Base-by-base conservation (phyloP, 176 grass and related monocot genomes). In the Chloris gayana region DNA sequence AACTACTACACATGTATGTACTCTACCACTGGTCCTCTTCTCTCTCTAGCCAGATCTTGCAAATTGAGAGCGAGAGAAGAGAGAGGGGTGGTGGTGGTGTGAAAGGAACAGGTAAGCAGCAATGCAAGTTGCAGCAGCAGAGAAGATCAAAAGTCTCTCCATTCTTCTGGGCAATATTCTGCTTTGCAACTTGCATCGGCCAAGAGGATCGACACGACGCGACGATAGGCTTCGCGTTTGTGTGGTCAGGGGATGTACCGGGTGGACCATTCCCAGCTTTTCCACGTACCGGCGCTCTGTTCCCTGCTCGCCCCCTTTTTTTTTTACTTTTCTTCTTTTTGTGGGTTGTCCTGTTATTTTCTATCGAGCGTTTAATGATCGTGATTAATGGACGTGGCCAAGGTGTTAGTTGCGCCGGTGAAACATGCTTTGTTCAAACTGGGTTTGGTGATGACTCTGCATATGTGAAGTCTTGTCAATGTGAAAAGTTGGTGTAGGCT, bases 221-320 rank as follows among this genome's bases (percentile, higher is more conserved):
- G 78, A 35, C 15, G 65, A 42, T 42, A n/a, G 26, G 25, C 46
- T 26, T 38, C 33, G 44, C 6, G 57, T 46, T 34, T 57, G 62
- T 83, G 82, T 83, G 82, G 72, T 69, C 27, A 27, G 45, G 82
- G 27, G 44, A 19, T 34, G 63, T 14, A 44, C n/a, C 5, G 32
- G 68, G 59, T 73, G 58, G 56, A 79, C 75, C 80, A 47, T 68
- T 51, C 31, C 21, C 14, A 31, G 80, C 86, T 78, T 74, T 83
- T 79, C 83, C 80, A 78, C 60, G 74, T 49, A 30, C 44, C 74
- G 39, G 59, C 75, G 18, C 8, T 41, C 29, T 63, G 57, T 57
- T 30, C 57, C 57, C 74, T 7, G 25, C 12, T 4, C 11, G 10
- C 4, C 3, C 37, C 1, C 11, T 21, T 14, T n/a, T 25, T 42